Percentiles rank a stretch among this genome's conserved stretches.
These are phyloP conservation scores for Pythium chondricola DNA, from an alignment of 352 stramenopile species.

Conservation along the genomic window DNA sequence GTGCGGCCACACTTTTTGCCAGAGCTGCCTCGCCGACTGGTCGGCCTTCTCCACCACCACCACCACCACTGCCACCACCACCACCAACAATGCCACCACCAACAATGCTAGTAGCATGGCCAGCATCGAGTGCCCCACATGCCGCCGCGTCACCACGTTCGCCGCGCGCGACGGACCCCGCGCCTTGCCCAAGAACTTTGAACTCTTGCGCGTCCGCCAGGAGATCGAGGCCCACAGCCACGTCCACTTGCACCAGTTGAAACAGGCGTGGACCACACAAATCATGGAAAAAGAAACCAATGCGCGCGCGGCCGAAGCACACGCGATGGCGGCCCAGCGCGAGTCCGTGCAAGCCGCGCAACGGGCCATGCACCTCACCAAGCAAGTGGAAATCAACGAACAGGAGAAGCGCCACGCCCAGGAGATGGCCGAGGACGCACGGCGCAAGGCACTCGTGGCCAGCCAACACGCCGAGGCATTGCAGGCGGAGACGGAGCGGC, in stretches of 20 bases:
- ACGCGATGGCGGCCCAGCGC: conserved; percentile 62
- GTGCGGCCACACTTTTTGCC: conserved; percentile 81
- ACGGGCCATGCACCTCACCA: conserved; percentile 53
- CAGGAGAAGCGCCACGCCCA: conserved; percentile 72
- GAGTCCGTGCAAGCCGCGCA: conserved; percentile 69
- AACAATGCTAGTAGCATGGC: too few species aligned
- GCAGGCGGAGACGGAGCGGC: conserved; percentile 62
- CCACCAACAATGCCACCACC: conserved; percentile 15
- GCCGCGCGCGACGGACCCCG: conserved; percentile 32
- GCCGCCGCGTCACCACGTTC: conserved; percentile 47
- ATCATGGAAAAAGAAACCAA: conserved; percentile 70
- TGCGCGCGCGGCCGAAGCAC: conserved; percentile 60
- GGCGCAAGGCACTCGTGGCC: conserved; percentile 45
- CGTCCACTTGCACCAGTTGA: conserved; percentile 38
- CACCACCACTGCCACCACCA: conserved; percentile 15
- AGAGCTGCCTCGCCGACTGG: conserved; percentile 72
- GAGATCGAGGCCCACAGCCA: conserved; percentile 75
- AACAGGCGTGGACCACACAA: conserved; percentile 48
- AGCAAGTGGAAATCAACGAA: conserved; percentile 81
- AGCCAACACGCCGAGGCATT: conserved; percentile 67
- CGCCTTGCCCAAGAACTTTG: conserved; percentile 80
- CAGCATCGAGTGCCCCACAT: conserved; percentile 72
- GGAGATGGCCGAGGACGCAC: conserved; percentile 58
- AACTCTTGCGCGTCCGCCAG: conserved; percentile 76
- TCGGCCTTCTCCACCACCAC: conserved; percentile 26